A percentile compares a stretch with the other conserved stretches of the same genome.
Conservation (phyloP, 768 basidiomycete species). For the Suillus weaverae region DNA sequence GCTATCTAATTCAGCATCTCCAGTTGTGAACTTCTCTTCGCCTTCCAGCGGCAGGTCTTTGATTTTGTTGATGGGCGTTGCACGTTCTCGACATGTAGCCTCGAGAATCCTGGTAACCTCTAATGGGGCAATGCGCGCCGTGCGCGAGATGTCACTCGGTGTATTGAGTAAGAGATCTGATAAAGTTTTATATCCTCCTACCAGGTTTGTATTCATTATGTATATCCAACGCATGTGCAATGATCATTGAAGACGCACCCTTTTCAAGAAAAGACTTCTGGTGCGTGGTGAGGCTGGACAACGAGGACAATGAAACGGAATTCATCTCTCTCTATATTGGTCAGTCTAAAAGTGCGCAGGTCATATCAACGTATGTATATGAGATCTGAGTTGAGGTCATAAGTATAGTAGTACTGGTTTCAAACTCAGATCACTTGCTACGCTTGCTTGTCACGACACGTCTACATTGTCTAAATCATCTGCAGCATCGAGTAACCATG, state of each 20-base stretch:
- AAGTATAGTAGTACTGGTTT: neutral
- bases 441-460: neutral
- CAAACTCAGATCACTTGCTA: neutral
- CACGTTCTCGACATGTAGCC: conserved; percentile 45
- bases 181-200: conserved; percentile 50
- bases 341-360: neutral
- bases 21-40: conserved; percentile 64
- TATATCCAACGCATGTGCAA: neutral
- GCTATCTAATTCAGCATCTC: conserved; percentile 67
- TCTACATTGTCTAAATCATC: neutral
- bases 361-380: neutral
- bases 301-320: conserved; percentile 8
- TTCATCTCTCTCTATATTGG: conserved; percentile 1
- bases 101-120: conserved; percentile 55
- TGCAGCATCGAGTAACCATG: conserved; percentile 15
- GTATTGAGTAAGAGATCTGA: conserved; percentile 52
- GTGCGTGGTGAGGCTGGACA: conserved; percentile 26
- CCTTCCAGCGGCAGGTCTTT: conserved; percentile 35
- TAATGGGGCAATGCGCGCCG: conserved; percentile 50
- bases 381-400: neutral
- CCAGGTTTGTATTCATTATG: neutral
- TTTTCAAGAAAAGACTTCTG: conserved; percentile 39
- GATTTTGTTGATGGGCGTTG: conserved; percentile 42
- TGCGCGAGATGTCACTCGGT: conserved; percentile 53
- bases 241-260: conserved; percentile 29